phyloP scores from a whole-genome alignment of 257 asterid genomes.

The Anisodus tanguticus region DNA sequence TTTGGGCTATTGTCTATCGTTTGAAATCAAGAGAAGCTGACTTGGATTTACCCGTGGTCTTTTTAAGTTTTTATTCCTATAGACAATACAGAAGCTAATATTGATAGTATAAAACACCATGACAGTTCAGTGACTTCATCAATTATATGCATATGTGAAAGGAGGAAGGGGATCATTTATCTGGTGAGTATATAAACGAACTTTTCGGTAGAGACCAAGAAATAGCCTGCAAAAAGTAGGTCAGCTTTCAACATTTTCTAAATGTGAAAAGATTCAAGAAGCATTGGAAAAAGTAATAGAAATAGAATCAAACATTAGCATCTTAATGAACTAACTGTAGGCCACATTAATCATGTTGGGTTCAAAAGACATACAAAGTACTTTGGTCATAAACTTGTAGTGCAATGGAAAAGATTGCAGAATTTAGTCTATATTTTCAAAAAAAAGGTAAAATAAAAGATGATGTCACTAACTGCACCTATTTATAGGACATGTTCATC shows the following conservation, averaged over 20 bases:
- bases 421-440: neutral
- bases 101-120: neutral
- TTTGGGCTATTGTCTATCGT: neutral
- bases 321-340: neutral
- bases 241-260: neutral
- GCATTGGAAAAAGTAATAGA: neutral
- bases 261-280: neutral
- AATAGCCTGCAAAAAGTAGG: neutral
- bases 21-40: slow-evolving; percentile 4
- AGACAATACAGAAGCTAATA: neutral
- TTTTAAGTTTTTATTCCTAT: neutral
- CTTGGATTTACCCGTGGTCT: neutral
- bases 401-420: neutral
- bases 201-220: slow-evolving; percentile 9
- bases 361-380: neutral
- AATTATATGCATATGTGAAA: neutral
- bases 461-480: neutral
- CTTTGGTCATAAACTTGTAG: neutral
- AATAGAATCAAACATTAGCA: neutral
- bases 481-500: neutral
- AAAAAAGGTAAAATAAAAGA: neutral
- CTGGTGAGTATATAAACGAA: neutral
- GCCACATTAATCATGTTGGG: neutral
- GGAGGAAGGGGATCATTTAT: neutral
- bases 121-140: slow-evolving; percentile 23